phyloP scores from a whole-genome alignment of 2,329 filamentous ascomycete species.

The Ustulina deusta region DNA sequence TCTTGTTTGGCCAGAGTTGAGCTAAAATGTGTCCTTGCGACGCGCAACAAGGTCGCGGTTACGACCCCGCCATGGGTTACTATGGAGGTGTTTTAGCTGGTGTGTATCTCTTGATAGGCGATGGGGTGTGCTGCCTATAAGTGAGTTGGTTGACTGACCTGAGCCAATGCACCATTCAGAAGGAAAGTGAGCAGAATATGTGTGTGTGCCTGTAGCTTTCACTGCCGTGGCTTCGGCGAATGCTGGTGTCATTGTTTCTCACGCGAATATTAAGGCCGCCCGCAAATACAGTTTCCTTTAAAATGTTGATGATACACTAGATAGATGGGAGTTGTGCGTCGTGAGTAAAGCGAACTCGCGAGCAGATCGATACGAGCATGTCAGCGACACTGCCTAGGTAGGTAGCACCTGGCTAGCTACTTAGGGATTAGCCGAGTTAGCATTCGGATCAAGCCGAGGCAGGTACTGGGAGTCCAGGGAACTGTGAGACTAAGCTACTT shows the following conservation, averaged over 20 bases:
- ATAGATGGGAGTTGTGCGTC: conserved; percentile 2
- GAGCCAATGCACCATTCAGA: conserved; percentile 50
- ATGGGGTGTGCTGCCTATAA: neutral
- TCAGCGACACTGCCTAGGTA: neutral
- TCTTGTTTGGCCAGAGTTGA: conserved; percentile 49
- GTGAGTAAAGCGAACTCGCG: neutral
- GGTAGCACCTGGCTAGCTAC: neutral
- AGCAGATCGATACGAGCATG: neutral
- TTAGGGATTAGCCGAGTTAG: neutral
- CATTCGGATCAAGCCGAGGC: conserved; percentile 1
- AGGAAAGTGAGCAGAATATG: conserved; percentile 42
- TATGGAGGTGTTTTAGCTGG: conserved; percentile 47
- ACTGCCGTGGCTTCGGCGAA: conserved; percentile 46
- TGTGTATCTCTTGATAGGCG: neutral
- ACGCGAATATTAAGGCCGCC: neutral
- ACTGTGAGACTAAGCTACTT: neutral
- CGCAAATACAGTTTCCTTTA: neutral
- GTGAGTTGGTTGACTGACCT: conserved; percentile 40
- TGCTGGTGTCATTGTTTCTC: conserved; percentile 41
- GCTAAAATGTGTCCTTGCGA: conserved; percentile 53
- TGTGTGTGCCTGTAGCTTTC: conserved; percentile 42
- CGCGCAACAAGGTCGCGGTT: conserved; percentile 70
- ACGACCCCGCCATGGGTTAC: conserved; percentile 80
- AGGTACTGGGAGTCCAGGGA: neutral
- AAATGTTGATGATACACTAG: neutral